Evolutionary conservation across 495 filamentous ascomycete species (phyloP).

Genomic region (Penicillium verhagenii): DNA sequence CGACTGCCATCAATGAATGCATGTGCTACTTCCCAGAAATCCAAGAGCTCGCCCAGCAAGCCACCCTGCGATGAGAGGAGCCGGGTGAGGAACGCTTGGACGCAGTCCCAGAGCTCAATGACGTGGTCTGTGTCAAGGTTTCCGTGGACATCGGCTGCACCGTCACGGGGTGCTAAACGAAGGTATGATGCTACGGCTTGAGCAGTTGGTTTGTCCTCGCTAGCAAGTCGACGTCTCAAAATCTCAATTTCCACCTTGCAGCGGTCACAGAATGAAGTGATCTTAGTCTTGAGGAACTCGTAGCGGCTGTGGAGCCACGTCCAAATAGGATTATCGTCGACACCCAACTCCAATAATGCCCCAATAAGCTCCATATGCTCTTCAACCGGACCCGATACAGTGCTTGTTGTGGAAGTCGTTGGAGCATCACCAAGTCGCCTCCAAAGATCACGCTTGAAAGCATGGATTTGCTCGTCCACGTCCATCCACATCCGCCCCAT

Average conservation of each 20-base stretch:
- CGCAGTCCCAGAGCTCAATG: constrained; percentile 86
- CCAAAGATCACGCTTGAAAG: constrained; percentile 89
- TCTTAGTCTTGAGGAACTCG: constrained; percentile 82
- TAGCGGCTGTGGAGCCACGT: constrained; percentile 87
- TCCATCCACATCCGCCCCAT: constrained; percentile 95
- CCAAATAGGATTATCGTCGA: constrained; percentile 94
- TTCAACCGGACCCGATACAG: constrained; percentile 54
- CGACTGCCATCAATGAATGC: constrained; percentile 86
- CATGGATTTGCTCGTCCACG: constrained; percentile 76
- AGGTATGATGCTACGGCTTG: constrained; percentile 71
- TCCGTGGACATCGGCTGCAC: constrained; percentile 50
- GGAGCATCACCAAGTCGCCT: constrained; percentile 63
- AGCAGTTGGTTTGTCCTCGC: constrained; percentile 64
- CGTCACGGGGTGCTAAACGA: constrained; percentile 63
- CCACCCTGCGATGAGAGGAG: constrained; percentile 72
- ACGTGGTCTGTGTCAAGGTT: constrained; percentile 71
- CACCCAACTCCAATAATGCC: constrained; percentile 84
- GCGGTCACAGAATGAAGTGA: constrained; percentile 72
- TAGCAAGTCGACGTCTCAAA: constrained; percentile 73
- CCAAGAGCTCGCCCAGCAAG: constrained; percentile 81
- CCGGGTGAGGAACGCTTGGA: constrained; percentile 64
- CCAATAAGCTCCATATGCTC: constrained; percentile 88
- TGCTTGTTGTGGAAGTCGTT: constrained; percentile 41
- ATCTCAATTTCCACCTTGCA: constrained; percentile 91
- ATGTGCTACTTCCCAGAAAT: constrained; percentile 91